These are phyloP conservation scores for Zychaea mexicana DNA, from an alignment of 371 early-diverging fungal species.

Conservation along the genomic window DNA sequence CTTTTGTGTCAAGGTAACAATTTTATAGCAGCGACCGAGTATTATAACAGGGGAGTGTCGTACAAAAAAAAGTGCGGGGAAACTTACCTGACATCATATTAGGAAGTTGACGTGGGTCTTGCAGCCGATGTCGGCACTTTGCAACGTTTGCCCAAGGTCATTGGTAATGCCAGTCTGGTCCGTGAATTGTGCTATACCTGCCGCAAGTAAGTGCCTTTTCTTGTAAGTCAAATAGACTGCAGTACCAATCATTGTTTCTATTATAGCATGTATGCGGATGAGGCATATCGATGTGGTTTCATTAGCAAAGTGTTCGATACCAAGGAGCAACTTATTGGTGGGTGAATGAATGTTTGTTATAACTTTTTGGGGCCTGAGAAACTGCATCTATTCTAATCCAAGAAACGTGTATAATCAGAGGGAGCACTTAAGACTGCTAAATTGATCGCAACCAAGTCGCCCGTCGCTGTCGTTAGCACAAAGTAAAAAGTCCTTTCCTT, in stretches of 20 bases:
- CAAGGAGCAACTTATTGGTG: conserved; percentile 56
- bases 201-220: conserved; percentile 53
- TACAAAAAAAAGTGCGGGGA: too few species aligned
- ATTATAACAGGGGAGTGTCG: too few species aligned
- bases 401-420: too few species aligned
- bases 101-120: conserved; percentile 90
- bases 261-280: conserved; percentile 65
- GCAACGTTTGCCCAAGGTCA: conserved; percentile 92
- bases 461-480: conserved; percentile 85
- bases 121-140: conserved; percentile 91
- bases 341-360: conserved; percentile 2
- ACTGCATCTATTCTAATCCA: too few species aligned
- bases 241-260: neutral
- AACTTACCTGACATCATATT: neutral
- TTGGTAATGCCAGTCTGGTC: conserved; percentile 89
- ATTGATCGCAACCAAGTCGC: conserved; percentile 87
- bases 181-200: conserved; percentile 90
- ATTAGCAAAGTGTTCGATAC: conserved; percentile 70
- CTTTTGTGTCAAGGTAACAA: conserved; percentile 78
- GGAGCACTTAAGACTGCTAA: conserved; percentile 74
- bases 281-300: conserved; percentile 84
- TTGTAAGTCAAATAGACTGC: neutral
- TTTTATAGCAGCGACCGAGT: neutral
- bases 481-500: conserved; percentile 77
- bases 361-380: too few species aligned